Evolutionary conservation across 2,329 filamentous ascomycete species (phyloP).

Genomic region (Apiospora rasikravindrae): DNA sequence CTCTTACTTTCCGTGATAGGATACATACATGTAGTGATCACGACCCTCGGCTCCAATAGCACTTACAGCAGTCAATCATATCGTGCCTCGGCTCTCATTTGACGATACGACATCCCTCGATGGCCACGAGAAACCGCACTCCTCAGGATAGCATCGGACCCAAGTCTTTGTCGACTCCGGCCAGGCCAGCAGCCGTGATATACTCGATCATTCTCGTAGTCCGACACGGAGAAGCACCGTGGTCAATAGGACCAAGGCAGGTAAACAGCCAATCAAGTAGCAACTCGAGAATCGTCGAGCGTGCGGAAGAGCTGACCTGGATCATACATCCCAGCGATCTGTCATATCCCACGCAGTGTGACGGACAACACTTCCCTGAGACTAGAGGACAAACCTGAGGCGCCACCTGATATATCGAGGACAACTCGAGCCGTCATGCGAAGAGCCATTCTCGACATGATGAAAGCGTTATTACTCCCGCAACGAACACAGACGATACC

Average conservation of each 20-base stretch:
- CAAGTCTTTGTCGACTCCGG: not conserved
- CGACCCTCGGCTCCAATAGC: not conserved
- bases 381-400: too few relatives aligned
- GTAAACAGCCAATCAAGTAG: not conserved
- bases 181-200: not conserved
- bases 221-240: not conserved
- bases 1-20: not conserved
- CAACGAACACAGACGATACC: not conserved
- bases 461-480: not conserved
- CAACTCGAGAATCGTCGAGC: not conserved
- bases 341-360: not conserved
- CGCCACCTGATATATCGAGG: not conserved
- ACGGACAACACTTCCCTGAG: not conserved
- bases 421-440: not conserved
- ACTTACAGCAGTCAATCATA: not conserved
- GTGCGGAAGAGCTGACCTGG: not conserved
- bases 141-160: not conserved
- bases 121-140: not conserved
- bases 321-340: not conserved
- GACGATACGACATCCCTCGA: not conserved
- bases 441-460: not conserved
- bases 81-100: not conserved
- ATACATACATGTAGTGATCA: not conserved
- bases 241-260: not conserved
- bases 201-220: not conserved